Evolutionary conservation across 2,329 filamentous ascomycete species (phyloP), one percentile per base, ranked within the genome.

Genomic region (Fusarium graminum): DNA sequence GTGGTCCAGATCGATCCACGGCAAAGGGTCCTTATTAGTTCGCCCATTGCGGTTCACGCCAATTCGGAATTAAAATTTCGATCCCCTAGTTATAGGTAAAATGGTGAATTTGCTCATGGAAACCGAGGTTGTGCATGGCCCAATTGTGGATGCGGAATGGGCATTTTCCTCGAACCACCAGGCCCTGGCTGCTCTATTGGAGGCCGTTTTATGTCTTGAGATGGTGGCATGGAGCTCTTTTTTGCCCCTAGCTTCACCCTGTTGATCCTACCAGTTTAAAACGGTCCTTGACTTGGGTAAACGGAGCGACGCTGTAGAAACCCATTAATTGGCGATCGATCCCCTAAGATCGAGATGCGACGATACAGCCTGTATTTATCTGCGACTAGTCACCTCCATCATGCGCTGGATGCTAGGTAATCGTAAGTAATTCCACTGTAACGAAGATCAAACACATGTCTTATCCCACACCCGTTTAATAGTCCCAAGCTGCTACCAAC

Each of bases 211-310:
- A 40, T 62, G 64, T 62, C 55, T 28, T 42, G 32, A 25, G 26
- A 59, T 52, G 53, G 34, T 16, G 16, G 34, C 34, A 36, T 36
- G 34, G 34, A 36, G 34, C 9, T 36, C 29, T 26, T n/a, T 14
- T n/a, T 39, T 47, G 17, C 51, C 51, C 42, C 51, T 30, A n/a
- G 38, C 30, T 44, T 45, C 46, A 50, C 29, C 42, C 3, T 32
- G 34, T 39, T 41, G 16, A 38, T 6, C 14, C 43, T 36, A 36
- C n/a, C 69, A 64, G 69, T 72, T 69, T 68, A 61, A 72, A 72
- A 72, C 69, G 69, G 69, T 58, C 30, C 12, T 17, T 17, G 10
- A 11, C 30, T 19, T 50, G 38, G 47, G 41, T 46, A 17, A 64
- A 55, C 50, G 64, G 57, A 63, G 51, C 60, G 43, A 42, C 52